These are phyloP conservation scores for Aspergillus egyptiacus DNA, from an alignment of 495 filamentous ascomycete genomes.

Conservation along the genomic window DNA sequence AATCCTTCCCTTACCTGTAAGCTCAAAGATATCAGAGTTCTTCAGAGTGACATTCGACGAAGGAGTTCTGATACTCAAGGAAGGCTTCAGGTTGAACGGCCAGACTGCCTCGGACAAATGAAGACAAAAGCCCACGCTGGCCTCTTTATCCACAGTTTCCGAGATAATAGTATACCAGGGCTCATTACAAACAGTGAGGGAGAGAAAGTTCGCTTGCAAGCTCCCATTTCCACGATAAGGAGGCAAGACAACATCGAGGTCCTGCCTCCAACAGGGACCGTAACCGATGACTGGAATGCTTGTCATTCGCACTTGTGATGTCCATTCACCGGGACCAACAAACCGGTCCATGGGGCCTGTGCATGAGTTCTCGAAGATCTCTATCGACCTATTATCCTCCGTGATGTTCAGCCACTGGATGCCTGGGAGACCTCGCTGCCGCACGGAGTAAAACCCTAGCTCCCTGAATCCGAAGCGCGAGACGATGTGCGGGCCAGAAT, in stretches of 20 bases:
- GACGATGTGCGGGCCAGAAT: slow-evolving; percentile 46
- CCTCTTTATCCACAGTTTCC: slow-evolving; percentile 46
- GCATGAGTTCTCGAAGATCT: slow-evolving; percentile 46
- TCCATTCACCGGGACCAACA: slow-evolving; percentile 30
- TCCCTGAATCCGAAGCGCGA: slow-evolving; percentile 50
- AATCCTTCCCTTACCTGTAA: slow-evolving; percentile 51
- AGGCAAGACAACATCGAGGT: slow-evolving; percentile 38
- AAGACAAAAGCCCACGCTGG: slow-evolving; percentile 51
- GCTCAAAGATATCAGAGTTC: slow-evolving; percentile 44
- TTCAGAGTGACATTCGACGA: slow-evolving; percentile 33
- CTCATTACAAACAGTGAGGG: slow-evolving; percentile 17
- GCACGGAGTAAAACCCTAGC: slow-evolving; percentile 51
- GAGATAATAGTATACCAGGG: slow-evolving; percentile 43
- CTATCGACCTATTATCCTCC: slow-evolving; percentile 32
- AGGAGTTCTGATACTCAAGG: slow-evolving; percentile 32
- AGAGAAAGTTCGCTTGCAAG: slow-evolving; percentile 25
- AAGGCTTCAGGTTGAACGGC: slow-evolving; percentile 22
- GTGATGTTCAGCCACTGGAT: slow-evolving; percentile 53
- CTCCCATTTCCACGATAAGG: slow-evolving; percentile 34
- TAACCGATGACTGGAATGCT: slow-evolving; percentile 49
- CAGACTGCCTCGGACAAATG: slow-evolving; percentile 33
- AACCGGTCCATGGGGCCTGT: slow-evolving; percentile 37
- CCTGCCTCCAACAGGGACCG: slow-evolving; percentile 49
- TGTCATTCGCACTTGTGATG: slow-evolving; percentile 40
- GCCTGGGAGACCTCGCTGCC: slow-evolving; percentile 49